These are phyloP conservation scores for Xylariales sp. DNA, from an alignment of 2,329 filamentous ascomycete species.

Conservation along the genomic window DNA sequence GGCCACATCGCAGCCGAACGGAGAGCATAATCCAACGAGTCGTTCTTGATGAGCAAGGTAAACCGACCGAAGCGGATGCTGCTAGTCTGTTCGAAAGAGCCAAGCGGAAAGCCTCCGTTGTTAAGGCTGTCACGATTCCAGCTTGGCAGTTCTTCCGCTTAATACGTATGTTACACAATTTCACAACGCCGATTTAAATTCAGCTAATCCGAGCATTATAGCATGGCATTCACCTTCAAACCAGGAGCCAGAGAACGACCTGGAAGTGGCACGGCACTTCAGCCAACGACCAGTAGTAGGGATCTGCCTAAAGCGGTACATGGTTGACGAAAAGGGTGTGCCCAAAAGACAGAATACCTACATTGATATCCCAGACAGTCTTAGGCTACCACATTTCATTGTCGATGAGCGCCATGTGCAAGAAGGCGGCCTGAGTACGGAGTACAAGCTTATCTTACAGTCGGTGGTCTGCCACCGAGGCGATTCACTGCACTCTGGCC, in stretches of 20 bases:
- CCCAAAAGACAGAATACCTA: constrained; percentile 73
- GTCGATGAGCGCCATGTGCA: constrained; percentile 67
- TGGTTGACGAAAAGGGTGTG: constrained; percentile 63
- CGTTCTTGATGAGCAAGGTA: constrained; percentile 46
- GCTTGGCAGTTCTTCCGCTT: constrained; percentile 97
- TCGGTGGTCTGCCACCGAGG: constrained; percentile 92
- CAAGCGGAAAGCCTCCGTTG: constrained; percentile 43
- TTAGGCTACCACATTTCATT: constrained; percentile 88
- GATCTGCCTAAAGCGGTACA: constrained; percentile 89
- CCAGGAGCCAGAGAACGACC: constrained; percentile 56
- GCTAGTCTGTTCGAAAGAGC: constrained; percentile 37
- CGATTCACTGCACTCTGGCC: constrained; percentile 78
- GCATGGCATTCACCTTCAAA: constrained; percentile 74
- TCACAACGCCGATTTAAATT: too few species aligned
- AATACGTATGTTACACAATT: constrained; percentile 67
- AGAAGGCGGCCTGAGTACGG: constrained; percentile 68
- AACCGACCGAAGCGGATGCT: constrained; percentile 36
- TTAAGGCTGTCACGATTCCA: constrained; percentile 87
- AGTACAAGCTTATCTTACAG: constrained; percentile 89
- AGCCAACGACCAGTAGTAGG: constrained; percentile 81
- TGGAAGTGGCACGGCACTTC: constrained; percentile 86
- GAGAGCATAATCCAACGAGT: constrained; percentile 59
- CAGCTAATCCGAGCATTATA: constrained; percentile 35
- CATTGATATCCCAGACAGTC: constrained; percentile 79
- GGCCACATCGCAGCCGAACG: constrained; percentile 32